phyloP scores from a whole-genome alignment of 345 rosid species.

The Pelargonium nanum region DNA sequence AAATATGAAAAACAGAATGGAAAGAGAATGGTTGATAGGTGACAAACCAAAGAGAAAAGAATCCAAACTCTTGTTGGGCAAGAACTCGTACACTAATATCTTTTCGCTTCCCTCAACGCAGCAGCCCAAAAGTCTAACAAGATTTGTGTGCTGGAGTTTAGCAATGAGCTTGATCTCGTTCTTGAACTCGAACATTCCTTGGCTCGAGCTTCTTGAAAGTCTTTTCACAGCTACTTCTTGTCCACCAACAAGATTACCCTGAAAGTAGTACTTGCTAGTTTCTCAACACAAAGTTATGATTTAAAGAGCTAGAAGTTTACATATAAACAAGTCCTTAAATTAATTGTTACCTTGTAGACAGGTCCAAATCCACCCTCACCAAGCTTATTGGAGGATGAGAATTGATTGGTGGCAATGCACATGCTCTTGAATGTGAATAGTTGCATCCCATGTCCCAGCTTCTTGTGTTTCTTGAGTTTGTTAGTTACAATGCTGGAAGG shows the following conservation, averaged over 20 bases:
- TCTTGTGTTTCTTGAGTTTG: background rate
- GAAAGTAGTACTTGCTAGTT: background rate
- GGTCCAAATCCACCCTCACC: conserved; percentile 40
- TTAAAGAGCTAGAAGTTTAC: background rate
- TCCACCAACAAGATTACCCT: conserved; percentile 18
- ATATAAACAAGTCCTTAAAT: too few relatives aligned
- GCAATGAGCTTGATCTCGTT: conserved; percentile 38
- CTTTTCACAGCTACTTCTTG: conserved; percentile 43
- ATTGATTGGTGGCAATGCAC: conserved; percentile 15
- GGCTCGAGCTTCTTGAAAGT: conserved; percentile 29
- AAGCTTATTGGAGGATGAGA: conserved; percentile 16
- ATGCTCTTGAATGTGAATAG: conserved; percentile 18
- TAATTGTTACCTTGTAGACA: conserved; percentile 16
- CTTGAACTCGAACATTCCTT: conserved; percentile 42
- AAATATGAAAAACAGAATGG: too few relatives aligned
- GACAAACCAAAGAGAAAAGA: too few relatives aligned
- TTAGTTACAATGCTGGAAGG: background rate
- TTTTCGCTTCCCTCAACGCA: conserved; percentile 36
- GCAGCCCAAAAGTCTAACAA: conserved; percentile 40
- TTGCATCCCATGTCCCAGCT: conserved; percentile 4
- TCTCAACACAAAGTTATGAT: background rate
- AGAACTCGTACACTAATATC: conserved; percentile 40
- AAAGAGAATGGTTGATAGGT: background rate
- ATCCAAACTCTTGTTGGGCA: too few relatives aligned
- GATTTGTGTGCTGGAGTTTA: conserved; percentile 41